Percentiles rank a stretch among this genome's conserved stretches.
Evolutionary conservation across 306 rosid genomes (phyloP).

Genomic region (Malus sylvestris): DNA sequence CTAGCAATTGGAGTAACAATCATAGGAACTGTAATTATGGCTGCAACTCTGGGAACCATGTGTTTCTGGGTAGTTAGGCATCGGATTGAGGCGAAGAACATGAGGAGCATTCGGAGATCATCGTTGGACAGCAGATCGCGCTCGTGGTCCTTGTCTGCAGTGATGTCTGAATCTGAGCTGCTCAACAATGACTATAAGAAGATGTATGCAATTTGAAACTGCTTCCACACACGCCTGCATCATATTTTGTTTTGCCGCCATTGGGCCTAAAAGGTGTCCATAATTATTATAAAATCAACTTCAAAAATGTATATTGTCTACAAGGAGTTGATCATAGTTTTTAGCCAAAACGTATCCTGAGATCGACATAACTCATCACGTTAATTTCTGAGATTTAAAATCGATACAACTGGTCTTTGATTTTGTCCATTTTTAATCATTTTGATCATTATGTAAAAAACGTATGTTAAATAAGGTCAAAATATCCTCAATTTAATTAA

Average conservation of each 20-base stretch:
- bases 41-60: conserved; percentile 86
- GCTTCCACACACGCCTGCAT: not conserved
- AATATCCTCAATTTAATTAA: too few relatives aligned
- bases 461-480: too few relatives aligned
- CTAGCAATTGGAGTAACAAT: conserved; percentile 75
- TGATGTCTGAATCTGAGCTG: conserved; percentile 72
- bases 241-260: not conserved
- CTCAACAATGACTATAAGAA: conserved; percentile 67
- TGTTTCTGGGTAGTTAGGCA: conserved; percentile 81
- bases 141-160: conserved; percentile 53
- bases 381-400: too few relatives aligned
- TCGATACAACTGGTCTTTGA: too few relatives aligned
- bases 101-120: conserved; percentile 53
- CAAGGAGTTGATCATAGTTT: not conserved
- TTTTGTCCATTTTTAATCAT: too few relatives aligned
- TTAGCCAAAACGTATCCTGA: not conserved
- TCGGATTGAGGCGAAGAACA: conserved; percentile 68
- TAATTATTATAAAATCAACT: not conserved
- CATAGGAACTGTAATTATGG: conserved; percentile 88
- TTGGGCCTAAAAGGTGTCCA: not conserved
- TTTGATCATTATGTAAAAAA: too few relatives aligned
- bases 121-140: conserved; percentile 64
- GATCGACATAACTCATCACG: too few relatives aligned
- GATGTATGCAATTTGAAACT: conserved; percentile 79
- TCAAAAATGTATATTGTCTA: not conserved